Base-by-base conservation (phyloP, 805 yeast genomes). In the Tetrapisispora nanseiensis region DNA sequence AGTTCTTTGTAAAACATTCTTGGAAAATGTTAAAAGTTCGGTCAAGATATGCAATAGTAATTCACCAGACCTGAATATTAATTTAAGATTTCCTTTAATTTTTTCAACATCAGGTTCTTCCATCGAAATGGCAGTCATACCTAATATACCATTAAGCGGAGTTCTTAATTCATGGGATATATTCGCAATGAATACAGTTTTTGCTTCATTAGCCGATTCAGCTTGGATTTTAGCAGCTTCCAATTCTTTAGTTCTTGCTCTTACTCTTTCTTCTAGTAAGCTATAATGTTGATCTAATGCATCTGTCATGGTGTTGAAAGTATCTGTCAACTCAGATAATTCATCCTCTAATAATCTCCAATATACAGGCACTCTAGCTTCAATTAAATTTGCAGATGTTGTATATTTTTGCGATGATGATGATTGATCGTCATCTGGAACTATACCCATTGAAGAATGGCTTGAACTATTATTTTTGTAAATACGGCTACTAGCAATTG, bases 171-270 rank as follows among this genome's bases (percentile, higher is more conserved):
- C 98, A 61, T 86, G 96, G 0, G 95, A 86, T 18, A 86, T 87
- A 51, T 89, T 85, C 2, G 96, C 95, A 55, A 86, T 81, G 59
- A 86, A 86, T 6, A 86, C 87, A 6, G 97, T 89, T 57, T 92
- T 92, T 2, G 97, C 95, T 52, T 92, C 97, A 61, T 90, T 90
- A 1, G 98, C 98, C 22, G 83, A 78, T 64, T 90, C 97, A 0
- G 96, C 97, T 57, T 82, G 85, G 23, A 82, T 73, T 53, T 86
- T 84, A 8, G 95, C 92, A 1, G 80, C 81, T 60, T 89, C 96
- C 33, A 90, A 70, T 60, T 90, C 95, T 54, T 76, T 79, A 0
- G 97, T 90, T 57, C 97, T 73, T 30, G 80, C 80, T 39, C 77
- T 71, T 16, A 90, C 97, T 47, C 97, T 74, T 50, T 86, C 95